These are phyloP conservation scores for Pythium sukuiense DNA, from an alignment of 352 stramenopile genomes.

Conservation along the genomic window DNA sequence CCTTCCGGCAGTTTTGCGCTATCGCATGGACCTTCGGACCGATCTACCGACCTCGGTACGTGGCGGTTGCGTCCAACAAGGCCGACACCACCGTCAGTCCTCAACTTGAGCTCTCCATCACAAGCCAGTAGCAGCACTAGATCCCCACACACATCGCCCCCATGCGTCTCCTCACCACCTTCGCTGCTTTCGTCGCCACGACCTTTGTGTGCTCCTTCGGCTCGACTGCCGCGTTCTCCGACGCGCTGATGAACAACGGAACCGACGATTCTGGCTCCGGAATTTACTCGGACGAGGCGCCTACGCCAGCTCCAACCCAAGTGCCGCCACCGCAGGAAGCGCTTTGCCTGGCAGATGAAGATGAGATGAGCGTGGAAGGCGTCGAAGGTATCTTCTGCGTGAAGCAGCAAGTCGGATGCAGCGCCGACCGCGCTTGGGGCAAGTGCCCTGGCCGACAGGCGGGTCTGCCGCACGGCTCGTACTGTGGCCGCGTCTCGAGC, in stretches of 20 bases:
- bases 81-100: not conserved
- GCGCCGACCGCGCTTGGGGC: slow-evolving; percentile 21
- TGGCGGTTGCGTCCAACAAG: not conserved
- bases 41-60: not conserved
- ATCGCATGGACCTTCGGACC: not conserved
- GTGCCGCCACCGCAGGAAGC: slow-evolving; percentile 1
- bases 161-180: slow-evolving; percentile 6
- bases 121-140: slow-evolving; percentile 1
- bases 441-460: slow-evolving; percentile 36
- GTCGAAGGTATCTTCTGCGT: slow-evolving; percentile 39
- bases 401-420: slow-evolving; percentile 27
- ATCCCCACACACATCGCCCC: not conserved
- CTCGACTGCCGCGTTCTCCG: not conserved
- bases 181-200: slow-evolving; percentile 3
- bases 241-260: not conserved
- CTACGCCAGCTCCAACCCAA: not conserved
- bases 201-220: not conserved
- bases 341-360: slow-evolving; percentile 9
- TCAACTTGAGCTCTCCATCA: slow-evolving; percentile 4
- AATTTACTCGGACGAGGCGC: not conserved
- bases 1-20: not conserved
- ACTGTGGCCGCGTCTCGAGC: slow-evolving; percentile 29
- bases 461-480: slow-evolving; percentile 36
- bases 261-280: not conserved
- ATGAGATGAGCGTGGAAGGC: slow-evolving; percentile 39